Percentiles rank a stretch among this genome's conserved stretches.
Conservation (phyloP, 2,329 filamentous ascomycete species). For the Aspergillus sp. region DNA sequence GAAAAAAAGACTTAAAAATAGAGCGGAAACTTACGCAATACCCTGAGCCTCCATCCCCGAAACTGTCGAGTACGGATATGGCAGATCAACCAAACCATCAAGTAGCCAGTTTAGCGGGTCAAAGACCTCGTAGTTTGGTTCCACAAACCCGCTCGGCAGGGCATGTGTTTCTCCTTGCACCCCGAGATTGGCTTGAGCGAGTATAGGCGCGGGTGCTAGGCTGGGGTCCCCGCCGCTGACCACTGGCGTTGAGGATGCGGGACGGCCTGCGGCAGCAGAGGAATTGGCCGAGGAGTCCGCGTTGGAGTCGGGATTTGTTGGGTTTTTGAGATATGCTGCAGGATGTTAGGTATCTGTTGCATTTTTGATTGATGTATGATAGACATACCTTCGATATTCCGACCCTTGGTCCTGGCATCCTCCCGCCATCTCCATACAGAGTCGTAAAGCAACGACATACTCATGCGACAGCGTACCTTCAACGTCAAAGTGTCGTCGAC, state of each 20-base stretch:
- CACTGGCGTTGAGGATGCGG: constrained; percentile 30
- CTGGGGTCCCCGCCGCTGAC: constrained; percentile 38
- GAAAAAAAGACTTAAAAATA: not conserved
- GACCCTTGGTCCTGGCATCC: constrained; percentile 60
- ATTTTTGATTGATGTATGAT: constrained; percentile 9
- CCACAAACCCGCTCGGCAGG: constrained; percentile 49
- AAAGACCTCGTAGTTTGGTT: constrained; percentile 77
- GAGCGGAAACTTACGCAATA: constrained; percentile 21
- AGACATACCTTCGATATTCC: constrained; percentile 61
- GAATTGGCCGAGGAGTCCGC: constrained; percentile 66
- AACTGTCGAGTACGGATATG: constrained; percentile 58
- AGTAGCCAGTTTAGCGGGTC: constrained; percentile 92
- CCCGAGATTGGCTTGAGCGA: constrained; percentile 26
- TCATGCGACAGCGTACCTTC: constrained; percentile 61
- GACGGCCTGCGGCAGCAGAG: constrained; percentile 40
- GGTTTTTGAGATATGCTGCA: constrained; percentile 67
- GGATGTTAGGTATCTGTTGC: not conserved
- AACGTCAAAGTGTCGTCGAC: constrained; percentile 48
- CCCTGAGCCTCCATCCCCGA: constrained; percentile 41
- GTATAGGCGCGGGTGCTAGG: constrained; percentile 31
- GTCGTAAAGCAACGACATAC: constrained; percentile 61
- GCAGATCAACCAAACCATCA: constrained; percentile 75
- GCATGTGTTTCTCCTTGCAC: constrained; percentile 18
- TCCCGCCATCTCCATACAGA: constrained; percentile 62
- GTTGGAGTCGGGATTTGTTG: constrained; percentile 74